Evolutionary conservation across 1,139 yeast species (phyloP), one percentile per base, ranked within the genome.

Genomic region (Geotrichum candidum): DNA sequence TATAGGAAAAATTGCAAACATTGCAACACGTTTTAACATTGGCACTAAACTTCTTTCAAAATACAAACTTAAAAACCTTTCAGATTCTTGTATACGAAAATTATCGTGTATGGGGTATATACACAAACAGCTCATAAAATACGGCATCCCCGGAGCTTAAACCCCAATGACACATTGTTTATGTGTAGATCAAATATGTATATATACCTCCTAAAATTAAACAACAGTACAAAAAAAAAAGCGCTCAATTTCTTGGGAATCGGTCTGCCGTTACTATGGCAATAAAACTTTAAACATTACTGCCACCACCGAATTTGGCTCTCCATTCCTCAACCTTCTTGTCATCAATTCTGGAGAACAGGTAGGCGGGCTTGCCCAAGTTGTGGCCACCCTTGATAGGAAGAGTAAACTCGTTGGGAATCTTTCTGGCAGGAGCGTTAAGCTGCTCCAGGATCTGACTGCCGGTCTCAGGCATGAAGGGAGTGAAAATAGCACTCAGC

Each of bases 311-410:
- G 72, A 87, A 94, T 75, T 83, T 82, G 61, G 79, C 76, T 79
- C 96, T 88, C 96, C 98, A 91, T 72, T 85, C 88, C 13, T 85
- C 95, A 66, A 92, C 81, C 80, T 88, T 88, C 78, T 85, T 84
- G 70, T 90, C 96, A 68, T 94, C 98, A 69, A 95, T 94, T 79
- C 97, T 86, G 71, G 82, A 82, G 81, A 95, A 94, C 77, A 94
- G 81, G 76, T 94, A 91, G 76, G 89, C 90, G 31, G 98, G 95
- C 74, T 89, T 87, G 66, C 92, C 95, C 68, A 94, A 88, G 76
- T 88, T 85, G 75, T 95, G 99, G 53, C 96, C 97, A 48, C 84
- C 84, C 69, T 81, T 78, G 68, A 94, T 80, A 58, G 86, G 84
- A 63, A 88, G 75, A 64, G 84, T 84, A 72, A 94, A 89, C 67